Percentiles rank a stretch among this genome's conserved stretches.
phyloP scores from a whole-genome alignment of 805 yeast species.

The Cephaloascus albidus region DNA sequence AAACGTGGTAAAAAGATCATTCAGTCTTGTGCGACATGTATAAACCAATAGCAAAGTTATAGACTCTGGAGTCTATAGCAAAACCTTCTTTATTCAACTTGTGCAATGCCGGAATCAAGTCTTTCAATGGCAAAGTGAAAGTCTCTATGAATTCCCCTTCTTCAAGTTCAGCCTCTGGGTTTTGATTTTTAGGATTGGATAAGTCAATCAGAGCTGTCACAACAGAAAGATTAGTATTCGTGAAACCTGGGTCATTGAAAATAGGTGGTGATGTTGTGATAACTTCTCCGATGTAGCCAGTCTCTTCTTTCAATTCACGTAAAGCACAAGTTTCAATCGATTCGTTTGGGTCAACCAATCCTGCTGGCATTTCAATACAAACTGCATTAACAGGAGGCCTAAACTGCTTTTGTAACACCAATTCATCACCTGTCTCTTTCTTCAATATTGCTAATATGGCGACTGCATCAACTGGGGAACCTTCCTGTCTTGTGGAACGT shows the following conservation, averaged over 20 bases:
- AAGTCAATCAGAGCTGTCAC: conserved; percentile 76
- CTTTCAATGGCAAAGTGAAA: conserved; percentile 58
- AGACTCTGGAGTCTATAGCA: conserved; percentile 78
- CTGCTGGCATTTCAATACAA: conserved; percentile 93
- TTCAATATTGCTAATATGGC: conserved; percentile 71
- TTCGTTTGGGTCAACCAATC: conserved; percentile 82
- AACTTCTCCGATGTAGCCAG: conserved; percentile 78
- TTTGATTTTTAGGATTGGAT: conserved; percentile 48
- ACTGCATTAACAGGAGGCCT: conserved; percentile 89
- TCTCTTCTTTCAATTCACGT: conserved; percentile 85
- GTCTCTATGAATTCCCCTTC: conserved; percentile 90
- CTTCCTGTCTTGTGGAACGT: conserved; percentile 60
- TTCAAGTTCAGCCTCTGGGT: conserved; percentile 72
- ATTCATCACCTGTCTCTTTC: conserved; percentile 26
- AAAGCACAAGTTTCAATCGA: conserved; percentile 70
- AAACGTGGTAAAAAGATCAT: no score
- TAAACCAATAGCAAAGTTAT: conserved; percentile 78
- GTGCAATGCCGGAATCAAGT: conserved; percentile 45
- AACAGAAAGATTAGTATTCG: conserved; percentile 78
- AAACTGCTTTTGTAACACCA: conserved; percentile 78
- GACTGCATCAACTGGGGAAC: conserved; percentile 77
- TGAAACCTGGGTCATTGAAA: conserved; percentile 75
- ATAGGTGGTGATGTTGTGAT: conserved; percentile 25
- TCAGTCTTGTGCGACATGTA: conserved; percentile 45
- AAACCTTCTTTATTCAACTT: conserved; percentile 56